These are phyloP conservation scores for Vitis vinifera DNA, from an alignment of 164 flowering plant species.

Conservation along the genomic window ASM3070453v1 NC_081805.1:1234001-1234500, in stretches of 20 bases:
- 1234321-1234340: conserved; percentile 22
- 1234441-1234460: conserved; percentile 62
- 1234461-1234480: conserved; percentile 75
- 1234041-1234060: conserved; percentile 20
- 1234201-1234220: conserved; percentile 37
- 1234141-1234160: conserved; percentile 48
- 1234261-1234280: conserved; percentile 17
- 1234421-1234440: conserved; percentile 43
- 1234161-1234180: conserved; percentile 67
- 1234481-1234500: conserved; percentile 38
- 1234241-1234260: conserved; percentile 29
- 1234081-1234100: conserved; percentile 2
- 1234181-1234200: conserved; percentile 28
- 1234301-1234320: conserved; percentile 23
- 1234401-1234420: conserved; percentile 21
- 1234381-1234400: conserved; percentile 28
- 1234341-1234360: conserved; percentile 19
- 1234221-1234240: conserved; percentile 60
- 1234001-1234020: conserved; percentile 27
- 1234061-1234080: conserved; percentile 10
- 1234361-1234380: conserved; percentile 27
- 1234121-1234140: conserved; percentile 32
- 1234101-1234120: neutral
- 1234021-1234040: conserved; percentile 56
- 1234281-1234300: conserved; percentile 12